These are phyloP conservation scores for Diphasiastrum complanatum DNA, from an alignment of 83 land plant species.

Conservation along the genomic window DNA sequence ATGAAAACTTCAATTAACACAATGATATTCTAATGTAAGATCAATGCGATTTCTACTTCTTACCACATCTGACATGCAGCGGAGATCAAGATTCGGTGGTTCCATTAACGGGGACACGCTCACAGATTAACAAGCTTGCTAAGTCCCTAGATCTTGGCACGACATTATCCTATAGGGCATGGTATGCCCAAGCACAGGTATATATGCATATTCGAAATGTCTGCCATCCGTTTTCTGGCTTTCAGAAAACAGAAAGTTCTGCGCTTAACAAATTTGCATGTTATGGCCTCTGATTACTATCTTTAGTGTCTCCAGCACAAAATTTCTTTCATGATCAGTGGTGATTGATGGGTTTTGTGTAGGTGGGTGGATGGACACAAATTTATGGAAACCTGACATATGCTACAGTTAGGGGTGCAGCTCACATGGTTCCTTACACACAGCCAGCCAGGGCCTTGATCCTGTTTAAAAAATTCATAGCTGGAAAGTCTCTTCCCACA, in stretches of 20 bases:
- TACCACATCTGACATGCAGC: slow-evolving; percentile 16
- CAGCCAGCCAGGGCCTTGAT: slow-evolving; percentile 17
- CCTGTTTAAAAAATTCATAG: slow-evolving; percentile 4
- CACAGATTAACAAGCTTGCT: slow-evolving; percentile 20
- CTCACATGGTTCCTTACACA: slow-evolving; percentile 24
- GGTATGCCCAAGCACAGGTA: slow-evolving; percentile 34
- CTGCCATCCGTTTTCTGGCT: neutral
- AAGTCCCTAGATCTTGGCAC: slow-evolving; percentile 2
- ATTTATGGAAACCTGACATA: slow-evolving; percentile 4
- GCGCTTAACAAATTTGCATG: neutral
- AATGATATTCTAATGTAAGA: too few species aligned
- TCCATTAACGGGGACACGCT: slow-evolving; percentile 33
- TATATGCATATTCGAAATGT: neutral
- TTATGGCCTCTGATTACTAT: too few species aligned
- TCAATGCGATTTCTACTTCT: neutral
- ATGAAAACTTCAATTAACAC: too few species aligned
- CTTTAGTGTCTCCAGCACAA: too few species aligned
- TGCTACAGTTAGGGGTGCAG: slow-evolving; percentile 20
- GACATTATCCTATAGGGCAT: slow-evolving; percentile 22
- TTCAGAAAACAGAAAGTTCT: neutral
- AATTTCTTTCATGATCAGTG: too few species aligned
- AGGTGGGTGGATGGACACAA: slow-evolving; percentile 21
- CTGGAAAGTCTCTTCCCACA: slow-evolving; percentile 7
- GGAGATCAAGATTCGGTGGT: slow-evolving; percentile 40
- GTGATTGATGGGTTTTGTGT: too few species aligned